Base-by-base conservation (phyloP, 192 early-diverging fungal genomes). In the Jimgerdemannia lactiflua region DNA sequence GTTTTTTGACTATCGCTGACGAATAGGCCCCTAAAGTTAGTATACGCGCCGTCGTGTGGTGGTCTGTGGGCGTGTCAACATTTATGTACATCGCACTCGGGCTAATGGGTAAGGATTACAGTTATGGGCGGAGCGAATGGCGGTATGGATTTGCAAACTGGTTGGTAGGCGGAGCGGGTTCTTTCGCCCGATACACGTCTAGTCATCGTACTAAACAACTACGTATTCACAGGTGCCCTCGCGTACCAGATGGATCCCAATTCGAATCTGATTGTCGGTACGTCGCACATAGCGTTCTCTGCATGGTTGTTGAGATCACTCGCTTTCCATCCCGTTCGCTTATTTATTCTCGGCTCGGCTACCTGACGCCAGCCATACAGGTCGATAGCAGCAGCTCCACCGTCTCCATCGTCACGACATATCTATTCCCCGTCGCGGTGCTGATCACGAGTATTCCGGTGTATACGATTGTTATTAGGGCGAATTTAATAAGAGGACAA, bases 371-470 rank as follows among this genome's bases (percentile, higher is more conserved):
- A 59, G 49, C 14, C 6, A 59, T 59, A 10, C 49, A 59, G 14
- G 6, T 59, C 14, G 49, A 59, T 59, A 10, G 8, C 49, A 6
- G 14, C 8, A 75, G 74, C 4, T 79, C 75, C 8, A 70, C 79
- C 3, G 73, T 79, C 42, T 83, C 86, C 3, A 65, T 78, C 11
- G 74, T 90, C 59, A 84, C 86, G 14, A 78, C 78, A 19, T 83
- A 88, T 67, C 44, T 89, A 8, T 91, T 90, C 66, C 89, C 89
- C 2, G 69, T 91, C 20, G 83, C 82, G 4, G 87, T 83, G 0
- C 81, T 89, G 20, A 78, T 93, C 65, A 90, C 93, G 7, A 90
- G 89, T 9, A 92, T 94, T 72, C 92, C 93, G 0, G 89, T 93
- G 20, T 86, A 85, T 41, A 91, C 90, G 19, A 92, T 94, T 71